Evolutionary conservation across 2,329 filamentous ascomycete genomes (phyloP).

Genomic region (Alternaria ventricosa): DNA sequence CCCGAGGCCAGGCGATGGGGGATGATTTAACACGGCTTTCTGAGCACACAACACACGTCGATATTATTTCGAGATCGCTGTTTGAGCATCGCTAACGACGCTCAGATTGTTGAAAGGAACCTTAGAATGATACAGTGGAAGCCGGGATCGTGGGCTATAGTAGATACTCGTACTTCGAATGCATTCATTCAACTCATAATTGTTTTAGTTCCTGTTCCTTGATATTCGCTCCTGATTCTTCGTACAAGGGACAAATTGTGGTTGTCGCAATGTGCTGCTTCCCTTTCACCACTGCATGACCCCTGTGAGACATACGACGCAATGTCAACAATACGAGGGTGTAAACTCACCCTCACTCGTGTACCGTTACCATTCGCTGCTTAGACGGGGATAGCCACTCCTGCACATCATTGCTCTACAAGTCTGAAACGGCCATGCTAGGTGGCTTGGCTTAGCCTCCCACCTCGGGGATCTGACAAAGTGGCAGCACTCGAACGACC

Average conservation of each 20-base stretch:
- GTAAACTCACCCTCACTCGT: neutral
- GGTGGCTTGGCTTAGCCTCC: slow-evolving; percentile 29
- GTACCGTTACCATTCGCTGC: slow-evolving; percentile 2
- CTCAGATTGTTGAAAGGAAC: neutral
- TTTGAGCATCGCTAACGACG: slow-evolving; percentile 19
- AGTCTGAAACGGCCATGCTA: slow-evolving; percentile 38
- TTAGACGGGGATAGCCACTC: slow-evolving; percentile 15
- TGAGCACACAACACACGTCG: slow-evolving; percentile 52
- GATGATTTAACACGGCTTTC: slow-evolving; percentile 75
- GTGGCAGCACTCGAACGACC: slow-evolving; percentile 20
- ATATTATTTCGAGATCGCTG: slow-evolving; percentile 8
- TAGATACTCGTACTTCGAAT: neutral
- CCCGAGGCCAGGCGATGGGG: slow-evolving; percentile 64
- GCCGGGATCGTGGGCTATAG: neutral
- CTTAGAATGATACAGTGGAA: neutral
- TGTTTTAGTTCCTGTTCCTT: neutral
- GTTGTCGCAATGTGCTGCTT: neutral
- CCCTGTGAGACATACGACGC: neutral
- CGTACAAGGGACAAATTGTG: no score
- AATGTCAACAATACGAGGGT: neutral
- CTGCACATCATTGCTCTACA: slow-evolving; percentile 30
- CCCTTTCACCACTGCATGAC: neutral
- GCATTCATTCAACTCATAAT: neutral
- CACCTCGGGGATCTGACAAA: slow-evolving; percentile 22
- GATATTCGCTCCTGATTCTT: neutral